Percentiles rank a stretch among this genome's conserved stretches.
These are phyloP conservation scores for Ramalina peruviana DNA, from an alignment of 495 filamentous ascomycete genomes.

Conservation along the genomic window DNA sequence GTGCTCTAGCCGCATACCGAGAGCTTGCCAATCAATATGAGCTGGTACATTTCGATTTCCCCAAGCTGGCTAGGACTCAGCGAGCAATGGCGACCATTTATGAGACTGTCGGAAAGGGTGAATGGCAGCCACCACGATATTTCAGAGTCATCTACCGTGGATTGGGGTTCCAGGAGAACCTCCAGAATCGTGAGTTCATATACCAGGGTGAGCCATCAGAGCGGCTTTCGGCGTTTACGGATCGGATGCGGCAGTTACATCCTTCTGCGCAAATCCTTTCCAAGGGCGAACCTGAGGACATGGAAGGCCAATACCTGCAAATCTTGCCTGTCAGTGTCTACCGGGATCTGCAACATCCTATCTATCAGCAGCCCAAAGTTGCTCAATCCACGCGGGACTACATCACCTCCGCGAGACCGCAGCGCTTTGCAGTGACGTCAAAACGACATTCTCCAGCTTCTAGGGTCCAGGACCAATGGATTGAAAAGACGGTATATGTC, in stretches of 20 bases:
- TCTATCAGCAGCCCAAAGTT: constrained; percentile 79
- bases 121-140: constrained; percentile 65
- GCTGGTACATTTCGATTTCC: constrained; percentile 75
- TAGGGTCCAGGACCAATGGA: constrained; percentile 53
- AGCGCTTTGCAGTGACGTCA: constrained; percentile 57
- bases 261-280: constrained; percentile 73
- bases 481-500: constrained; percentile 77
- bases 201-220: constrained; percentile 72
- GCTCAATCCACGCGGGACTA: constrained; percentile 70
- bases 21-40: constrained; percentile 87
- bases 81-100: constrained; percentile 88
- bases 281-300: constrained; percentile 56
- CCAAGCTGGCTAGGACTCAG: constrained; percentile 77
- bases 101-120: constrained; percentile 70
- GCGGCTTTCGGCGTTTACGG: constrained; percentile 66
- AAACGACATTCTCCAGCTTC: constrained; percentile 50
- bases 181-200: constrained; percentile 87
- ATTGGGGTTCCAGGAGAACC: constrained; percentile 66
- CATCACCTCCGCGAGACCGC: constrained; percentile 58
- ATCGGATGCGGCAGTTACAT: constrained; percentile 85
- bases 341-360: constrained; percentile 69
- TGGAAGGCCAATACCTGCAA: constrained; percentile 87
- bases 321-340: constrained; percentile 68
- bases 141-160: constrained; percentile 88
- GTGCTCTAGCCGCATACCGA: constrained; percentile 77